Evolutionary conservation across 1,284 basidiomycete genomes (phyloP).

Genomic region (Austropuccinia psidii): DNA sequence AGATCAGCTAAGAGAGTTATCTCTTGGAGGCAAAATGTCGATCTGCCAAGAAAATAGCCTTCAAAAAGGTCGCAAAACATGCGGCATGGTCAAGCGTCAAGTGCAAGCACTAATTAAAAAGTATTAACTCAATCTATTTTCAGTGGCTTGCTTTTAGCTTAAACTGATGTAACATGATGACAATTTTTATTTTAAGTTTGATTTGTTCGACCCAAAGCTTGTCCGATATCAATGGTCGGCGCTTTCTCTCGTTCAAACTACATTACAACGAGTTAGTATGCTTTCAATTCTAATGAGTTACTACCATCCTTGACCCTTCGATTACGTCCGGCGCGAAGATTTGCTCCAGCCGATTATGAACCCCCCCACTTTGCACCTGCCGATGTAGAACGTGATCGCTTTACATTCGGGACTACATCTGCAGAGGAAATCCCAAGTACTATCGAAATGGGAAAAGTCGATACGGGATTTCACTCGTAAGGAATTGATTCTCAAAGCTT

Average conservation of each 20-base stretch:
- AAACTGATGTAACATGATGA: background rate
- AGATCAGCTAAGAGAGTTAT: constrained; percentile 29
- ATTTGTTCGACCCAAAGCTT: constrained; percentile 36
- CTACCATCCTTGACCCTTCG: too few species aligned
- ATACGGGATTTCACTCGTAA: constrained; percentile 33
- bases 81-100: constrained; percentile 33
- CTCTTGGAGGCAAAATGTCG: constrained; percentile 21
- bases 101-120: constrained; percentile 31
- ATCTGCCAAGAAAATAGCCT: background rate
- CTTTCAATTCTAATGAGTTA: background rate
- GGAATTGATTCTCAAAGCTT: background rate
- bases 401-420: constrained; percentile 22
- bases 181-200: background rate
- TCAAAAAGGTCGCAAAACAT: constrained; percentile 11
- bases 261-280: constrained; percentile 31
- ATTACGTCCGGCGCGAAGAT: background rate
- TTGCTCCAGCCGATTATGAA: constrained; percentile 24
- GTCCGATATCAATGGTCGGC: constrained; percentile 20
- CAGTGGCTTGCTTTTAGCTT: too few species aligned
- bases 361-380: constrained; percentile 31
- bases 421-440: constrained; percentile 30
- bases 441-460: constrained; percentile 34
- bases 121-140: too few species aligned
- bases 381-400: constrained; percentile 28
- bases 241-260: constrained; percentile 33